Base-by-base conservation (phyloP, 2,329 filamentous ascomycete genomes). In the Xylaria sp. region DNA sequence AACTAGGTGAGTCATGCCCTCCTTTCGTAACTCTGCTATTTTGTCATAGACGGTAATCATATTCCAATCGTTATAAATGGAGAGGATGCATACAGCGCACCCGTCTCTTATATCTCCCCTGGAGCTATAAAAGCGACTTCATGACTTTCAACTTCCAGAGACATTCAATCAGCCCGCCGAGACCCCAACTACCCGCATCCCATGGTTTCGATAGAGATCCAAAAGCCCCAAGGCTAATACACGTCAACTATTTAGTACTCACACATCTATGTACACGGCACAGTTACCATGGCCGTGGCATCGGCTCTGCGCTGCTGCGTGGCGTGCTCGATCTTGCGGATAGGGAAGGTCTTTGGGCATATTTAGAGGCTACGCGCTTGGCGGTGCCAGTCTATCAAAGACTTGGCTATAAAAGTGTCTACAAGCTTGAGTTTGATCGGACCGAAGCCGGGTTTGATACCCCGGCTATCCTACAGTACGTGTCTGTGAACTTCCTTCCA, bases 191-290 rank as follows among this genome's bases (percentile, higher is more conserved):
- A 46, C 30, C 25, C 1, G 13, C 18, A 4, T 13, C 34, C n/a
- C 30, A 7, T 7, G 7, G 8, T n/a, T 30, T 12, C 25, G 30
- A 12, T 50, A 10, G 4, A 28, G 6, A 23, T 1, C 7, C 10
- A 1, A 1, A 23, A 23, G 1, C 4, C 46, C 2, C n/a, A 20
- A 32, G 55, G 53, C 59, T 63, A 41, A 66, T 8, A 30, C 18
- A 4, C 28, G 2, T 9, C n/a, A 5, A 43, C 53, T 12, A 30
- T 12, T 15, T 43, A 76, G 75, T 63, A 2, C 73, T 77, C 46
- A 70, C 70, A 50, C 70, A 75, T 56, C 48, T 77, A 60, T 75
- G 71, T 65, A 71, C 73, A 2, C 70, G 72, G 18, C 72, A 71
- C 2, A 69, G 63, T 20, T 73, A 75, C 65, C 74, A 73, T 41